Evolutionary conservation across 768 basidiomycete genomes (phyloP).

Genomic region (Trametes gibbosa): DNA sequence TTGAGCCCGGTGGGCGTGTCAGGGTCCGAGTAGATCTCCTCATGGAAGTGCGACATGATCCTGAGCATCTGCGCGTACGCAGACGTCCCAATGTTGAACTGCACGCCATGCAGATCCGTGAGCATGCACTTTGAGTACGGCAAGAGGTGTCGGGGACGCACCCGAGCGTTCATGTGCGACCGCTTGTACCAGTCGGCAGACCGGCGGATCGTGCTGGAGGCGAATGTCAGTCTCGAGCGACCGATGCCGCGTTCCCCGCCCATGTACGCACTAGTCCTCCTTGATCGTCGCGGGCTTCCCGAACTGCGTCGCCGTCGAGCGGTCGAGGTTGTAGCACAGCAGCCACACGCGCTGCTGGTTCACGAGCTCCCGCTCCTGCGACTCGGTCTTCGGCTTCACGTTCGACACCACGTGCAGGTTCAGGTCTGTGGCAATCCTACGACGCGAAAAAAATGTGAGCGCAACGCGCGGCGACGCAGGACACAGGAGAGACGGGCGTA

Average conservation of each 20-base stretch:
- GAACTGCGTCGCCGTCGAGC: slow-evolving; percentile 84
- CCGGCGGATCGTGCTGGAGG: slow-evolving; percentile 42
- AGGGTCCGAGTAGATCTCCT: slow-evolving; percentile 73
- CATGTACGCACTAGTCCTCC: slow-evolving; percentile 64
- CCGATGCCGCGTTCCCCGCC: neutral
- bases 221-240: neutral
- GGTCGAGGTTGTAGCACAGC: slow-evolving; percentile 86
- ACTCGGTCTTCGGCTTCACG: slow-evolving; percentile 70
- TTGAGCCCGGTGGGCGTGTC: slow-evolving; percentile 66
- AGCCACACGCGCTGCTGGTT: slow-evolving; percentile 89
- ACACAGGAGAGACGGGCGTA: slow-evolving; percentile 23
- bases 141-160: slow-evolving; percentile 26
- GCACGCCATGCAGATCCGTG: neutral
- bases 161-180: slow-evolving; percentile 59
- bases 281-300: slow-evolving; percentile 88
- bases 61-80: slow-evolving; percentile 68
- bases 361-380: slow-evolving; percentile 76
- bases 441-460: neutral
- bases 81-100: slow-evolving; percentile 78
- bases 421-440: slow-evolving; percentile 84
- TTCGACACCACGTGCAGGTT: slow-evolving; percentile 80
- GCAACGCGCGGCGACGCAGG: neutral
- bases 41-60: slow-evolving; percentile 72
- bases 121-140: slow-evolving; percentile 3
- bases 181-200: slow-evolving; percentile 74